These are phyloP conservation scores for Carex pumila DNA, from an alignment of 176 grass and related monocot genomes.

Conservation along the genomic window DNA sequence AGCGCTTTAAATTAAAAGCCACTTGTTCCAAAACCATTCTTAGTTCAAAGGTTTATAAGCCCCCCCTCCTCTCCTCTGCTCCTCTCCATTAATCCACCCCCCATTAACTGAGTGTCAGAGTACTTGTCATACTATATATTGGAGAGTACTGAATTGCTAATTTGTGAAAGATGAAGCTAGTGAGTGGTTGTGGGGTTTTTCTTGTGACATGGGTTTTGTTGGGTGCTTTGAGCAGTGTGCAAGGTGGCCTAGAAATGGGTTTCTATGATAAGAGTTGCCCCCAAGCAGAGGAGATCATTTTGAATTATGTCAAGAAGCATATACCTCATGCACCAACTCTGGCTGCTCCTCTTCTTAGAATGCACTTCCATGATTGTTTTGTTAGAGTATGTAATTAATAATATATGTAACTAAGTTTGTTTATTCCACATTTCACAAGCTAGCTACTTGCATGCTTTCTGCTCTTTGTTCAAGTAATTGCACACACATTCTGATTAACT, in stretches of 20 bases:
- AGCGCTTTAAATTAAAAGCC: not conserved
- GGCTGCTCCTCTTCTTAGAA: constrained; percentile 72
- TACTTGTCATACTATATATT: not conserved
- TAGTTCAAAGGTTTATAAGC: constrained; percentile 20
- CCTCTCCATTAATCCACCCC: not conserved
- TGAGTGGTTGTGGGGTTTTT: not conserved
- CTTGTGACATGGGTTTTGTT: not conserved
- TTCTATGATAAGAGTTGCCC: constrained; percentile 81
- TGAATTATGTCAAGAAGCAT: constrained; percentile 49
- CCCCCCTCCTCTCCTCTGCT: constrained; percentile 1
- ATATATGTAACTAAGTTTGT: not conserved
- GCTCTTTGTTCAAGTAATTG: not conserved
- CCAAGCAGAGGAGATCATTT: constrained; percentile 58
- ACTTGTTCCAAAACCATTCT: not conserved
- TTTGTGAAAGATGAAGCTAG: not conserved
- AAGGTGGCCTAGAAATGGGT: constrained; percentile 34
- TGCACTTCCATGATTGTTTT: constrained; percentile 98
- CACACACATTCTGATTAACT: not conserved
- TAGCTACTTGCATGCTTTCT: not conserved
- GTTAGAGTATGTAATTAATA: constrained; percentile 42
- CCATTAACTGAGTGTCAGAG: not conserved
- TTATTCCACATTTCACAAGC: not conserved
- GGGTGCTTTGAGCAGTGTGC: not conserved
- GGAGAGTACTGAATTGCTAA: too few species aligned
- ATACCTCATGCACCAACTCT: constrained; percentile 51